Conservation (phyloP, 768 basidiomycete genomes). For the Lactarius sp. region DNA sequence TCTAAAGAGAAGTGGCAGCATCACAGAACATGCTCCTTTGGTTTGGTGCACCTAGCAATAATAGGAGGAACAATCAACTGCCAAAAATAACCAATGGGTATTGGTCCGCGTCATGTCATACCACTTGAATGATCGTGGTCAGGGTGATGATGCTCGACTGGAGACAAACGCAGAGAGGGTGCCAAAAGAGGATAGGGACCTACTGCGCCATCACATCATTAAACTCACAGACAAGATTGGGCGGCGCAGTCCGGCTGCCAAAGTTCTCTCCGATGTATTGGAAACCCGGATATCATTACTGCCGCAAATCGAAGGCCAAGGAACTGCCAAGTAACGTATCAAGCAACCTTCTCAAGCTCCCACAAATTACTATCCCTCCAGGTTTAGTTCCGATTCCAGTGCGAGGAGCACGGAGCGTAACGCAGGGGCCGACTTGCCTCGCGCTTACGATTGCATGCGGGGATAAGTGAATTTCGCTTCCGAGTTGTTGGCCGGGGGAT, state of each 20-base stretch:
- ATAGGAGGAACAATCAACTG: not conserved
- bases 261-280: not conserved
- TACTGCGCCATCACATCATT: slow-evolving; percentile 6
- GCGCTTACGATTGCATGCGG: not conserved
- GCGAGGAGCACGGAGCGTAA: not conserved
- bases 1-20: not conserved
- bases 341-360: not conserved
- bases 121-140: not conserved
- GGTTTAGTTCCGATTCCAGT: not conserved
- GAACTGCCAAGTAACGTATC: not conserved
- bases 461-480: slow-evolving; percentile 5
- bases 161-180: not conserved
- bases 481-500: not conserved
- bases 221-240: slow-evolving; percentile 12
- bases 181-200: not conserved
- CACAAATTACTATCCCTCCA: not conserved
- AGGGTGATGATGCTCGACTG: not conserved
- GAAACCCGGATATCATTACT: not conserved
- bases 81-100: not conserved
- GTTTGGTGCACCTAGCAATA: not conserved
- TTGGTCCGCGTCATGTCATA: not conserved
- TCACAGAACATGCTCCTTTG: not conserved
- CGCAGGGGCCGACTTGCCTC: too few species aligned
- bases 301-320: not conserved
- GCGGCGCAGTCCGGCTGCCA: slow-evolving; percentile 11